Evolutionary conservation across 2,329 filamentous ascomycete species (phyloP).

Genomic region (Botrytis medusae): DNA sequence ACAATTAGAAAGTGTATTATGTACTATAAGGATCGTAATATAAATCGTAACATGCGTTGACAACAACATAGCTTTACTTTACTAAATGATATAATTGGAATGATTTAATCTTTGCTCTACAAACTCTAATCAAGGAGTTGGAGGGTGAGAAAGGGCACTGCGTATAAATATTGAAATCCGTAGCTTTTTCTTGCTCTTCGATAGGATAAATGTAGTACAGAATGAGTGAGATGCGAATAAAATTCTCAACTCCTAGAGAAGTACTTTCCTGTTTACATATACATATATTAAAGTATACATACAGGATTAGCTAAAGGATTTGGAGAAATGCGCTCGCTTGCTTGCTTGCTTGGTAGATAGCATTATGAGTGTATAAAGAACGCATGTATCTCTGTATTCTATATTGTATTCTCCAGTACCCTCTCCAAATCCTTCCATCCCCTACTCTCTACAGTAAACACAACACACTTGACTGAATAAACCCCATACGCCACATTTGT

Average conservation of each 20-base stretch:
- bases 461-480: background rate
- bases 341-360: no score
- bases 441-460: background rate
- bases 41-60: background rate
- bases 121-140: background rate
- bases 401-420: background rate
- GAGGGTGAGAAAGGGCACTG: background rate
- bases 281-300: no score
- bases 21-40: background rate
- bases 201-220: no score
- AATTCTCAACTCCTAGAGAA: background rate
- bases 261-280: background rate
- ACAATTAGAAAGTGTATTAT: accelerated
- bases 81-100: background rate
- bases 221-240: background rate
- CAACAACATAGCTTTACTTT: background rate
- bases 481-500: background rate
- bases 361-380: background rate
- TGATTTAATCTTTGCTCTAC: background rate
- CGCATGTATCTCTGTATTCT: background rate
- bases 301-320: background rate
- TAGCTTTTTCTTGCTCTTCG: no score
- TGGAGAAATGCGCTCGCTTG: background rate
- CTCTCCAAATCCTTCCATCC: background rate
- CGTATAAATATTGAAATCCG: background rate